phyloP scores from a whole-genome alignment of 495 filamentous ascomycete genomes.

The Ramalina peruviana region DNA sequence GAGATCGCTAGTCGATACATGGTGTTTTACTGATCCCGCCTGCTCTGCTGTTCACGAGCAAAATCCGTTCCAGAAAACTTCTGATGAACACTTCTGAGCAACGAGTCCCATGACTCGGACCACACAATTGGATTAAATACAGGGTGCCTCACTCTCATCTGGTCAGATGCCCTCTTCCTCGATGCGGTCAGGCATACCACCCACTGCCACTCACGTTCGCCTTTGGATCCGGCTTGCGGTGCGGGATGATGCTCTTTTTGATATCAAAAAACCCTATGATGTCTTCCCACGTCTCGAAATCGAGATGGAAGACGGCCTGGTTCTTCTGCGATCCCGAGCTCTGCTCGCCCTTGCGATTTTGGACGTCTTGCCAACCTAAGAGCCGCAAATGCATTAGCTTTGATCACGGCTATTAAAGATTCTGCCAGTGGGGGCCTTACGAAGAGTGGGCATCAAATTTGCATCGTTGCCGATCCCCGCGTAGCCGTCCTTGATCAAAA shows the following conservation, averaged over 20 bases:
- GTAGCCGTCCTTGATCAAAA: slow-evolving; percentile 77
- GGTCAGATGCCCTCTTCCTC: background rate
- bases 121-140: background rate
- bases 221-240: slow-evolving; percentile 48
- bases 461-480: slow-evolving; percentile 52
- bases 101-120: no score
- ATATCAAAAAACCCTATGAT: slow-evolving; percentile 63
- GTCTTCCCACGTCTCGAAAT: slow-evolving; percentile 68
- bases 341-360: slow-evolving; percentile 30
- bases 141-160: background rate
- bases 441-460: slow-evolving; percentile 51
- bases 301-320: slow-evolving; percentile 73
- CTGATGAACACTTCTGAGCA: background rate
- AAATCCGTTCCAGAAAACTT: background rate
- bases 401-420: slow-evolving; percentile 1
- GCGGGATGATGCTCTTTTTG: slow-evolving; percentile 65
- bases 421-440: slow-evolving; percentile 37
- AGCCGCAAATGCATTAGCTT: slow-evolving; percentile 13
- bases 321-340: slow-evolving; percentile 46
- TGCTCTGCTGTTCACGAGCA: no score
- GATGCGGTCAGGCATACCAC: slow-evolving; percentile 54
- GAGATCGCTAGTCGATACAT: no score
- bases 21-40: no score
- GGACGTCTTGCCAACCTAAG: background rate
- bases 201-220: slow-evolving; percentile 43